Evolutionary conservation across 140 eudicot species (phyloP).

Genomic region (Artemisia princeps): DNA sequence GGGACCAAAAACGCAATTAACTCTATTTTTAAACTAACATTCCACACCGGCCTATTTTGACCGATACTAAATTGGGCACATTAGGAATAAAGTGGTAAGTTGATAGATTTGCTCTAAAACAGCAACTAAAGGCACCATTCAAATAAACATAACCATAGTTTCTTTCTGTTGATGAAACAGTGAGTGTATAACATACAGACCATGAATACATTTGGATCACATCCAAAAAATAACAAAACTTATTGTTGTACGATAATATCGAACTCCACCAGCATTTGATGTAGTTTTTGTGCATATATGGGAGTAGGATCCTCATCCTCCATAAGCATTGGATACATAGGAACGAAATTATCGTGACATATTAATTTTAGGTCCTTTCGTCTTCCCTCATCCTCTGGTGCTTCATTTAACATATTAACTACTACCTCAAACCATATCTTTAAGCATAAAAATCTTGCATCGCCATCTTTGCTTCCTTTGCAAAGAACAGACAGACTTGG

Average conservation of each 20-base stretch:
- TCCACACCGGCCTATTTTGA: too few species aligned
- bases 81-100: too few species aligned
- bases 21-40: too few species aligned
- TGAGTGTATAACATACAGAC: slow-evolving; percentile 17
- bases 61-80: too few species aligned
- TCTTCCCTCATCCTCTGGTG: slow-evolving; percentile 33
- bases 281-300: slow-evolving; percentile 74
- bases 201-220: slow-evolving; percentile 26
- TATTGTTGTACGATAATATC: slow-evolving; percentile 21
- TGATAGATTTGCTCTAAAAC: slow-evolving; percentile 1
- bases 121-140: slow-evolving; percentile 16
- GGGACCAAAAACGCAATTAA: too few species aligned
- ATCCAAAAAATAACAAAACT: slow-evolving; percentile 7
- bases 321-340: slow-evolving; percentile 69
- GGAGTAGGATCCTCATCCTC: slow-evolving; percentile 98
- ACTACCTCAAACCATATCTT: slow-evolving; percentile 82
- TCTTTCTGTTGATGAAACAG: slow-evolving; percentile 10
- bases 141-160: slow-evolving; percentile 15
- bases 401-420: slow-evolving; percentile 49
- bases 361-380: slow-evolving; percentile 51
- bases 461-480: slow-evolving; percentile 89
- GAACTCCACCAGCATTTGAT: slow-evolving; percentile 65
- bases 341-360: slow-evolving; percentile 51
- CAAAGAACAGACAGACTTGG: slow-evolving; percentile 70
- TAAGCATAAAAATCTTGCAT: slow-evolving; percentile 79